Evolutionary conservation across 2,329 filamentous ascomycete genomes (phyloP), one percentile per base, ranked within the genome.

Genomic region (Aspergillus ochraceoroseus): DNA sequence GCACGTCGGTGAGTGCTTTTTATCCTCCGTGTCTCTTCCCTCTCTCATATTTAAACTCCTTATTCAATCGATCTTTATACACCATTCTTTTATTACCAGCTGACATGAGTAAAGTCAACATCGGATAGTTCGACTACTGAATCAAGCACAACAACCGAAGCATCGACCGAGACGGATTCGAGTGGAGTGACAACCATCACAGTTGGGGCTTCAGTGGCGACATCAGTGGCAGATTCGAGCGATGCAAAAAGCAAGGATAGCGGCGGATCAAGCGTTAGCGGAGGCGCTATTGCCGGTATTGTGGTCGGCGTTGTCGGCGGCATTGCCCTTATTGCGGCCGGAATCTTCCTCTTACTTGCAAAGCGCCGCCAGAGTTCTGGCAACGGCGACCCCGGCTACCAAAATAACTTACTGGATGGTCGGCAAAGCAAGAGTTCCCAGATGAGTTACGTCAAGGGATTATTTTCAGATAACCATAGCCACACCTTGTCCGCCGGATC

Each of bases 241-340:
- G 50, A n/a, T 11, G 22, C 17, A 18, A 41, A 35, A 6, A 32
- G 46, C 13, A 38, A 37, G n/a, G 38, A 48, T 13, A 32, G 28
- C 8, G 32, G 41, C 23, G 38, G 43, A 12, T 60, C 57, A 13
- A 51, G 56, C 8, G 41, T 70, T 23, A 65, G 61, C 23, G 61
- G 60, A 12, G 69, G 69, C 20, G 60, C 62, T 7, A 67, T 71
- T 42, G 68, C 67, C 4, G 69, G 69, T 18, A 63, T 70, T 34
- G 65, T 69, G 3, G 56, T 71, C 18, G 69, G 68, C 41, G 54
- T 64, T 8, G 46, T 69, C 13, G 57, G 63, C 32, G 67, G 61
- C 22, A 46, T 65, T 12, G 66, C 59, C 27, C 46, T 64, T 12
- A 35, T 70, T 9, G 54, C 61, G 9, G 66, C 56, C n/a, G 42